phyloP scores from a whole-genome alignment of 2,329 filamentous ascomycete genomes.

The Penicillium sp. region DNA sequence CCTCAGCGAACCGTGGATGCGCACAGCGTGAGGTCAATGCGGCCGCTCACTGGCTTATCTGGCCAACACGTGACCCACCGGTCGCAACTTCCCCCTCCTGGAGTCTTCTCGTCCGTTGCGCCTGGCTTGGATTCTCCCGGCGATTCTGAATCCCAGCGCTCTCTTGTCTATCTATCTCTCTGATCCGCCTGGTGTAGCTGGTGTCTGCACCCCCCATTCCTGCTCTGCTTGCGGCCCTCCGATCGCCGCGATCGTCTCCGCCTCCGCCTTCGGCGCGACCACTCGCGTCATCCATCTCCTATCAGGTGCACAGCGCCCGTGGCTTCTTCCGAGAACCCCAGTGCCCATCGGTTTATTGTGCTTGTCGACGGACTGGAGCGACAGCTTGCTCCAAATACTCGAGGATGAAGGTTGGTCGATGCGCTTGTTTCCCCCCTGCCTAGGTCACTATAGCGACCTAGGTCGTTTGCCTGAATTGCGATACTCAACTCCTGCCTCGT shows the following conservation, averaged over 20 bases:
- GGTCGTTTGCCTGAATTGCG: background rate
- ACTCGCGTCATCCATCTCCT: conserved; percentile 14
- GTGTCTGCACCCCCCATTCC: too few relatives aligned
- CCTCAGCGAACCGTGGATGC: conserved; percentile 7
- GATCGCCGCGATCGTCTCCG: conserved; percentile 33
- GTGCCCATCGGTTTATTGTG: too few relatives aligned
- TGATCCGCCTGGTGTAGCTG: too few relatives aligned
- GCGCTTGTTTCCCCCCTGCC: background rate
- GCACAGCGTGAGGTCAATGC: conserved; percentile 38
- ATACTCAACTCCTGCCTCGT: conserved; percentile 18
- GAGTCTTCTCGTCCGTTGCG: too few relatives aligned
- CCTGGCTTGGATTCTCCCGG: too few relatives aligned
- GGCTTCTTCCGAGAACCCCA: too few relatives aligned
- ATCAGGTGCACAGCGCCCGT: background rate
- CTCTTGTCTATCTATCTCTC: too few relatives aligned
- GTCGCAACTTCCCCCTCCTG: conserved; percentile 24
- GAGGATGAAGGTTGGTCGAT: conserved; percentile 15
- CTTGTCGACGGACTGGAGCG: too few relatives aligned
- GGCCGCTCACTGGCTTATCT: conserved; percentile 41
- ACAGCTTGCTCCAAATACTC: too few relatives aligned
- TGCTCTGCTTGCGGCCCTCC: conserved; percentile 41
- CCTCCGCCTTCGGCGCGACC: conserved; percentile 22
- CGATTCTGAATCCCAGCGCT: too few relatives aligned
- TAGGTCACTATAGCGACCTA: conserved; percentile 9
- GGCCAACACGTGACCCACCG: conserved; percentile 39